A percentile compares a stretch with the other conserved stretches of the same genome.
These are phyloP conservation scores for Corchorus capsularis DNA, from an alignment of 345 rosid species.

Conservation along the genomic window DNA sequence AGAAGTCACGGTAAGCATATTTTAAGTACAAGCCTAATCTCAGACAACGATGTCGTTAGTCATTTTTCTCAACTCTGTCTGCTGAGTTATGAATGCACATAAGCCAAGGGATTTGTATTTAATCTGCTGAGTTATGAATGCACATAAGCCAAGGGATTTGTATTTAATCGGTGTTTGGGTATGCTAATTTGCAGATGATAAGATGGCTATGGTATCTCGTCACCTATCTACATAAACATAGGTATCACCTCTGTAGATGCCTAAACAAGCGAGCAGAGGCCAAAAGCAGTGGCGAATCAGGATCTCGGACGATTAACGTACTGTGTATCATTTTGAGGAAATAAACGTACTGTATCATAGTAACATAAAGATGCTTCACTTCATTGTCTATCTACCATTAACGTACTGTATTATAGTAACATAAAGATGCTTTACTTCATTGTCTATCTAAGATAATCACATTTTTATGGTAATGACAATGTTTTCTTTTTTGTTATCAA, in stretches of 20 bases:
- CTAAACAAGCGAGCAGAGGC: background rate
- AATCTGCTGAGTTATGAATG: background rate
- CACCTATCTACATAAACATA: background rate
- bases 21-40: conserved; percentile 16
- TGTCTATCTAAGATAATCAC: background rate
- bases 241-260: background rate
- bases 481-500: background rate
- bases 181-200: background rate
- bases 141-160: background rate
- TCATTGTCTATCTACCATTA: background rate
- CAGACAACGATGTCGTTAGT: background rate
- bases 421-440: background rate
- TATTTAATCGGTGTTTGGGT: too few relatives aligned
- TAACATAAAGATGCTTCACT: background rate
- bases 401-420: too few relatives aligned
- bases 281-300: background rate
- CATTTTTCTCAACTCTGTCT: background rate
- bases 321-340: too few relatives aligned
- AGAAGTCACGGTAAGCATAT: conserved; percentile 58
- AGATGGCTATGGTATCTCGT: background rate
- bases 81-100: background rate
- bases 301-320: background rate
- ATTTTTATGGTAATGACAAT: background rate
- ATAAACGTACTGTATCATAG: background rate
- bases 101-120: too few relatives aligned